Conservation (phyloP, 225 moss, liverwort and hornwort species). For the Polytrichum formosum region DNA sequence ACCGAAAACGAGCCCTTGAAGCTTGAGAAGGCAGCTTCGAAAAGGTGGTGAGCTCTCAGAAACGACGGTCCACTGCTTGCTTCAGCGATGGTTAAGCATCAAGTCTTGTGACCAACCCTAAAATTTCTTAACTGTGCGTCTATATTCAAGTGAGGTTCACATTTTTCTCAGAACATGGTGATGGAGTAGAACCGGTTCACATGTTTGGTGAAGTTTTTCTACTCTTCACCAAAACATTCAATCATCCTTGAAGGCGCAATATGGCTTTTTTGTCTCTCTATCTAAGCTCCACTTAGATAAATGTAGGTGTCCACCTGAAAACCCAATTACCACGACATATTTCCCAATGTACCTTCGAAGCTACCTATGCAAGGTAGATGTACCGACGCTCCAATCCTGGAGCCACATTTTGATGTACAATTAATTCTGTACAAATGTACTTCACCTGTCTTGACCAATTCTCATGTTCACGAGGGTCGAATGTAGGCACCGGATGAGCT, state of each 20-base stretch:
- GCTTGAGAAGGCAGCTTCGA: slow-evolving; percentile 43
- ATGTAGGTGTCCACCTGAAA: not conserved
- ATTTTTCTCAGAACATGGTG: not conserved
- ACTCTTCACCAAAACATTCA: not conserved
- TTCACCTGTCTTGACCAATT: too few relatives aligned
- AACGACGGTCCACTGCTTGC: not conserved
- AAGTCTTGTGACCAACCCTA: not conserved
- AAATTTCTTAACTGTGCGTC: not conserved
- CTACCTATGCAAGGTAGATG: not conserved
- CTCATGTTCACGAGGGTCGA: too few relatives aligned
- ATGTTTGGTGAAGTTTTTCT: not conserved
- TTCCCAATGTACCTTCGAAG: not conserved
- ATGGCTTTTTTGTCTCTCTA: not conserved
- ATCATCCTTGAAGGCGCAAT: not conserved
- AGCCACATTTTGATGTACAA: slow-evolving; percentile 9
- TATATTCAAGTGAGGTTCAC: not conserved
- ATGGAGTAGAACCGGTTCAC: not conserved
- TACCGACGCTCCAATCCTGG: not conserved
- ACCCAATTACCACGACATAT: not conserved
- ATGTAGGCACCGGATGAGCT: too few relatives aligned
- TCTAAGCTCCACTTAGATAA: too few relatives aligned
- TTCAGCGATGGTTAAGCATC: not conserved
- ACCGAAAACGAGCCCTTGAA: slow-evolving; percentile 55
- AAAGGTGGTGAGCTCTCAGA: slow-evolving; percentile 16
- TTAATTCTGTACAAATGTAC: not conserved